Percentiles rank a stretch among this genome's conserved stretches.
These are phyloP conservation scores for Exophiala xenobiotica DNA, from an alignment of 2,329 filamentous ascomycete species.

Conservation along the genomic window DNA sequence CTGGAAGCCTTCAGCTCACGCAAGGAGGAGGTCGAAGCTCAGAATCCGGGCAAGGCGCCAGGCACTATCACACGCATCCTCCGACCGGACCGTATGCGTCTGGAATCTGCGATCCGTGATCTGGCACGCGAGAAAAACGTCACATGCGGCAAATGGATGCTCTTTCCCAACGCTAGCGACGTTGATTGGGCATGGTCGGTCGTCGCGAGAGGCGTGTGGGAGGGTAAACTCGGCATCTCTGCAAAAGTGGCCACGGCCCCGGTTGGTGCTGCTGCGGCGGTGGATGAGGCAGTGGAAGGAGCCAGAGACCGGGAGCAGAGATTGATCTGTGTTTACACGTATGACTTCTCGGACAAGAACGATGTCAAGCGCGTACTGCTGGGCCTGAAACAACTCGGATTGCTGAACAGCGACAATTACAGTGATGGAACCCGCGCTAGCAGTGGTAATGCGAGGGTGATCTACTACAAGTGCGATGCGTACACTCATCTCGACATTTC, in stretches of 20 bases:
- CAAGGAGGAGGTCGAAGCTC: conserved; percentile 45
- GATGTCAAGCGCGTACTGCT: conserved; percentile 69
- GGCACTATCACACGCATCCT: conserved; percentile 39
- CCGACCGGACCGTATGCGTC: conserved; percentile 41
- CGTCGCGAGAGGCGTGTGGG: conserved; percentile 65
- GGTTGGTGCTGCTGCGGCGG: conserved; percentile 35
- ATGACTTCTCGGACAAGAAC: conserved; percentile 66
- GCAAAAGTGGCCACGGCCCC: conserved; percentile 69
- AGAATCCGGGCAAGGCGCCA: conserved; percentile 34
- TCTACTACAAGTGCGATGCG: conserved; percentile 79
- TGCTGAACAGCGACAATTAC: conserved; percentile 49
- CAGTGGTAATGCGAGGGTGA: conserved; percentile 36
- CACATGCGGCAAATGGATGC: conserved; percentile 63
- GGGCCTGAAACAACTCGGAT: conserved; percentile 60
- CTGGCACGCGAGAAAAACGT: conserved; percentile 53
- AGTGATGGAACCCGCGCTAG: conserved; percentile 30
- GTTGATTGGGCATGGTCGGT: conserved; percentile 65
- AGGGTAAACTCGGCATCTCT: conserved; percentile 67
- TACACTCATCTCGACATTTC: conserved; percentile 67
- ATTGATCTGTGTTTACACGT: conserved; percentile 76
- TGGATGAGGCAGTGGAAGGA: conserved; percentile 26
- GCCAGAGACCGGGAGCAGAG: conserved; percentile 34
- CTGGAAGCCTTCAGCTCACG: conserved; percentile 49
- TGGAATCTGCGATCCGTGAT: conserved; percentile 57
- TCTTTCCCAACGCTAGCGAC: conserved; percentile 58